A percentile compares a stretch with the other conserved stretches of the same genome.
Conservation (phyloP, 179 eudicot species). For the Heliamphora pulchella region DNA sequence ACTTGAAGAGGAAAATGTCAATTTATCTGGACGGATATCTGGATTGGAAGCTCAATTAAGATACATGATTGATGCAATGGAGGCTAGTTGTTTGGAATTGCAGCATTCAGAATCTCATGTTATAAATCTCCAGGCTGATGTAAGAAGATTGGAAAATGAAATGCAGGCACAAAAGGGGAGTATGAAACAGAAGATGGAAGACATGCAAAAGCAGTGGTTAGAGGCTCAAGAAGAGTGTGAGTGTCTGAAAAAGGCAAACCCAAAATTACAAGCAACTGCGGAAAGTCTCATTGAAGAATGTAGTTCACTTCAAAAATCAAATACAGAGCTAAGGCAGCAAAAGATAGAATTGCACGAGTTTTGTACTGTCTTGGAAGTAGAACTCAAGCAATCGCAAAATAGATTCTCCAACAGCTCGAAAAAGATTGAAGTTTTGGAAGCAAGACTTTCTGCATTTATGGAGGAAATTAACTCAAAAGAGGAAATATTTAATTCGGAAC, state of each 20-base stretch:
- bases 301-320: conserved; percentile 43
- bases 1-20: conserved; percentile 55
- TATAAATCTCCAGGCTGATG: conserved; percentile 32
- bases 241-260: conserved; percentile 45
- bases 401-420: conserved; percentile 32
- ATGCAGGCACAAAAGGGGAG: conserved; percentile 36
- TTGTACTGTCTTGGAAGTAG: conserved; percentile 37
- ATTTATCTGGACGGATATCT: conserved; percentile 47
- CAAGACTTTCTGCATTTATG: conserved; percentile 29
- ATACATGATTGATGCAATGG: conserved; percentile 51
- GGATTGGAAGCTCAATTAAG: conserved; percentile 65
- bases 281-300: conserved; percentile 59
- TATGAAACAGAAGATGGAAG: conserved; percentile 37
- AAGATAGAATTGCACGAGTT: conserved; percentile 35
- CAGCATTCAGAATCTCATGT: conserved; percentile 38
- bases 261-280: conserved; percentile 43
- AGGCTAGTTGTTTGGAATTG: conserved; percentile 44
- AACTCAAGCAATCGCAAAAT: conserved; percentile 32
- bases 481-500: conserved; percentile 39
- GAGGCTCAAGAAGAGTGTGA: conserved; percentile 62
- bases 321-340: conserved; percentile 51
- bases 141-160: conserved; percentile 34
- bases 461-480: conserved; percentile 50
- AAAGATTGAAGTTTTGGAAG: conserved; percentile 44
- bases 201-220: conserved; percentile 43